These are phyloP conservation scores for Tephrocybe sp. DNA, from an alignment of 768 basidiomycete genomes.

Conservation along the genomic window DNA sequence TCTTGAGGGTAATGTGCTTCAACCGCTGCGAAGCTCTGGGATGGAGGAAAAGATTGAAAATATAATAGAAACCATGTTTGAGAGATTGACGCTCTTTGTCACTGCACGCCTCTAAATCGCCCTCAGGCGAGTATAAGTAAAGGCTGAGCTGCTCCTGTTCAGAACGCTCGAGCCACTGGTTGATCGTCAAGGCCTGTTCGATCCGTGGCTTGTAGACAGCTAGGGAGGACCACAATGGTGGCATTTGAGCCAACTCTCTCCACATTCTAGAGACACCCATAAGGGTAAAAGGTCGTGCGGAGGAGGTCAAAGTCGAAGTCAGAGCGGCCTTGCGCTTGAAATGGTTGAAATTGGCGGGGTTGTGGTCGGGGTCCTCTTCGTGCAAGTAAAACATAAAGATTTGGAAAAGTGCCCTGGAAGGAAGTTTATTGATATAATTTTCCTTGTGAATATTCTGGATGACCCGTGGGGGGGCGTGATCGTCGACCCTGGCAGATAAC, in stretches of 20 bases:
- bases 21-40: not conserved
- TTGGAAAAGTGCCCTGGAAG: not conserved
- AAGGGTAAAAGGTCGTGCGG: slow-evolving; percentile 3
- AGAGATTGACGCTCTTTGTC: not conserved
- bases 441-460: not conserved
- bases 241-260: not conserved
- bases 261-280: slow-evolving; percentile 1
- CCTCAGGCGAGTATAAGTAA: not conserved
- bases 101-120: not conserved
- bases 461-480: not conserved
- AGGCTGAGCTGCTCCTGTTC: not conserved
- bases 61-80: not conserved
- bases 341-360: not conserved
- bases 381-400: not conserved
- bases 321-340: not conserved
- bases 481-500: too few relatives aligned
- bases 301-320: slow-evolving; percentile 2
- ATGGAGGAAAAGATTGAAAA: not conserved
- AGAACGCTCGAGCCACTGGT: slow-evolving; percentile 2
- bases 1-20: not conserved
- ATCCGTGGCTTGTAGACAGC: slow-evolving; percentile 6
- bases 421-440: not conserved
- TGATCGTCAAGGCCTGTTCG: slow-evolving; percentile 1
- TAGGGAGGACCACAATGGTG: slow-evolving; percentile 6
- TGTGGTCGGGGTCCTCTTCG: not conserved